Base-by-base conservation (phyloP, 2,329 filamentous ascomycete species). In the Ophiostoma sp. region DNA sequence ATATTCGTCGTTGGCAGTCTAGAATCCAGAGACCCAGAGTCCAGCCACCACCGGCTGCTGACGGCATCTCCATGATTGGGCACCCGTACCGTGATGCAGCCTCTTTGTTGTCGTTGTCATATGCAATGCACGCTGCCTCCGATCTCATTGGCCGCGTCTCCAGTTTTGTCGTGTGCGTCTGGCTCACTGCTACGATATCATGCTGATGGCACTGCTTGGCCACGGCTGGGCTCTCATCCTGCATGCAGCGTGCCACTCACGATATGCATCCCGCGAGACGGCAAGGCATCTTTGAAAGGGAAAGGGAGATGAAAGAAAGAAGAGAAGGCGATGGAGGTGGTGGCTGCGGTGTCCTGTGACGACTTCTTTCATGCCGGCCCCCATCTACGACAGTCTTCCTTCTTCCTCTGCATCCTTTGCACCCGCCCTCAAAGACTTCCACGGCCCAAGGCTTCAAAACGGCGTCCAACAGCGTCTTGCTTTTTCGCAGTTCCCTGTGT, bases 11-110 rank as follows among this genome's bases (percentile, higher is more conserved):
- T 20, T 62, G 57, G 57, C 52, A 23, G n/a, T 57, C n/a, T 27
- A 23, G n/a, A 23, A 27, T 57, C 8, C 52, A 57, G 6, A 57
- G 3, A 11, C 3, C 23, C n/a, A 11, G 7, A 54, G 52, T 57
- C 52, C 52, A 27, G 52, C 52, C 52, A 23, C 57, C 57, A 33
- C 57, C 57, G 57, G 57, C 23, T 57, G 52, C 52, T 57, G 52
- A 57, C 57, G 57, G 57, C 57, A 62, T 62, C 57, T 33, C 57
- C 57, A 31, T 62, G 57, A 62, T 62, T 62, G 57, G 57, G 57
- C 57, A 62, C 57, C 57, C 57, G 57, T 62, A 13, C 27, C 57
- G 27, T 62, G 17, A 62, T 62, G 57, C 57, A 62, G 27, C 57
- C 57, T 62, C 57, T 62, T 62, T 33, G 57, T 62, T 62, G 27